Evolutionary conservation across 1,139 yeast species (phyloP).

Genomic region (Saccharomycopsis hybrid): DNA sequence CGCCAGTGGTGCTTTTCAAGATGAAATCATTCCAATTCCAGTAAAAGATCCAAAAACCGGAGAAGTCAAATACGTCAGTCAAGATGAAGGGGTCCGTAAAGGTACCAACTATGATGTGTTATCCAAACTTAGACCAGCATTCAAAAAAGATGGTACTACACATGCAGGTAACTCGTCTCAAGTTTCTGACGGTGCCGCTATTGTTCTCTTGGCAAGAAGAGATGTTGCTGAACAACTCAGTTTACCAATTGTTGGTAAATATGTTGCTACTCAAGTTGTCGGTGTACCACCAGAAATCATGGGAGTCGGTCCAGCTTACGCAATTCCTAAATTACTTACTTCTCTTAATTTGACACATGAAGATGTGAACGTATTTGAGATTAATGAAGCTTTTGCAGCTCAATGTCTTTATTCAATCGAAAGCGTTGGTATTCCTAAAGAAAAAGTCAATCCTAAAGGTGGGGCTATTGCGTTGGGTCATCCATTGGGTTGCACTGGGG

Average conservation of each 20-base stretch:
- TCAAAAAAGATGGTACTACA: slow-evolving; percentile 72
- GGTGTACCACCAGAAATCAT: slow-evolving; percentile 96
- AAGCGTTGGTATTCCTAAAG: slow-evolving; percentile 56
- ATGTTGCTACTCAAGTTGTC: slow-evolving; percentile 64
- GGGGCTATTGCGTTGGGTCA: slow-evolving; percentile 97
- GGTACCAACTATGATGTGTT: slow-evolving; percentile 78
- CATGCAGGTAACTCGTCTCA: slow-evolving; percentile 97
- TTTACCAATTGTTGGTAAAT: slow-evolving; percentile 63
- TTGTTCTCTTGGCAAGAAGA: slow-evolving; percentile 77
- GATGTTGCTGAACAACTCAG: slow-evolving; percentile 76
- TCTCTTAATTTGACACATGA: slow-evolving; percentile 54
- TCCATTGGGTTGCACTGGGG: slow-evolving; percentile 94
- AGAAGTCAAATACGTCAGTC: slow-evolving; percentile 43
- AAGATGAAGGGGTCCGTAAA: slow-evolving; percentile 88
- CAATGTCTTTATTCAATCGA: slow-evolving; percentile 78
- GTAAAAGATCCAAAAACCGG: slow-evolving; percentile 37
- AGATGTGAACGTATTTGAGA: slow-evolving; percentile 73
- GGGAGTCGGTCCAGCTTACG: slow-evolving; percentile 96
- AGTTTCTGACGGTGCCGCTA: slow-evolving; percentile 93
- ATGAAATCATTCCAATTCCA: slow-evolving; percentile 79
- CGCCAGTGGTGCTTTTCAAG: slow-evolving; percentile 63
- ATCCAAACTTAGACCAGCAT: slow-evolving; percentile 79
- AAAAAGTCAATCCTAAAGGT: slow-evolving; percentile 83
- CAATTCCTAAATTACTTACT: slow-evolving; percentile 75
- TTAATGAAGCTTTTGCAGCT: slow-evolving; percentile 95